Percentiles rank a stretch among this genome's conserved stretches.
These are phyloP conservation scores for Cerioporus squamosus DNA, from an alignment of 1,284 basidiomycete genomes.

Conservation along the genomic window DNA sequence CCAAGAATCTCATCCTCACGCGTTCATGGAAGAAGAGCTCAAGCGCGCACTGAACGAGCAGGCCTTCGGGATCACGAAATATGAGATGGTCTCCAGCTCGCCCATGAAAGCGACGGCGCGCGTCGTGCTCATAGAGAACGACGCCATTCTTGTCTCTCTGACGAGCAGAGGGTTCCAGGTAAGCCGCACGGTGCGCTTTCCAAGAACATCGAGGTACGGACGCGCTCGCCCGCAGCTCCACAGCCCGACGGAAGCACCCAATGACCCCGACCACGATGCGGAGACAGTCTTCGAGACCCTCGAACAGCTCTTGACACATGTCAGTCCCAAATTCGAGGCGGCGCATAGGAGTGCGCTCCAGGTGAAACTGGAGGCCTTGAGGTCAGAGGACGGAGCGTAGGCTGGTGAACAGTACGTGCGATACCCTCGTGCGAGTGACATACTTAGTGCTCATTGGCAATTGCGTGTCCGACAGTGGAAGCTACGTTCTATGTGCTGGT, in stretches of 20 bases:
- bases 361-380: slow-evolving; percentile 49
- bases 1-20: slow-evolving; percentile 11
- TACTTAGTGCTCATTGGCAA: too few species aligned
- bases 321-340: slow-evolving; percentile 52
- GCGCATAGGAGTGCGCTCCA: slow-evolving; percentile 52
- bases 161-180: slow-evolving; percentile 39
- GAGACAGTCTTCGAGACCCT: slow-evolving; percentile 53
- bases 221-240: slow-evolving; percentile 23
- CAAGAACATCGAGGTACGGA: too few species aligned
- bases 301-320: slow-evolving; percentile 55
- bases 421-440: too few species aligned
- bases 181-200: background rate
- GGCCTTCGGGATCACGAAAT: slow-evolving; percentile 56
- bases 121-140: slow-evolving; percentile 60
- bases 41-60: slow-evolving; percentile 59
- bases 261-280: slow-evolving; percentile 16
- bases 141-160: slow-evolving; percentile 49
- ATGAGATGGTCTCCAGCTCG: slow-evolving; percentile 42
- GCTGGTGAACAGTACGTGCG: background rate
- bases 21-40: slow-evolving; percentile 60
- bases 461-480: too few species aligned
- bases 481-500: too few species aligned
- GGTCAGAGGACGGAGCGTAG: background rate
- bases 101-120: slow-evolving; percentile 53
- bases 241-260: slow-evolving; percentile 17